Percentiles rank a stretch among this genome's conserved stretches.
Evolutionary conservation across 345 rosid species (phyloP).

Genomic region (Eucalyptus tenuipes): DNA sequence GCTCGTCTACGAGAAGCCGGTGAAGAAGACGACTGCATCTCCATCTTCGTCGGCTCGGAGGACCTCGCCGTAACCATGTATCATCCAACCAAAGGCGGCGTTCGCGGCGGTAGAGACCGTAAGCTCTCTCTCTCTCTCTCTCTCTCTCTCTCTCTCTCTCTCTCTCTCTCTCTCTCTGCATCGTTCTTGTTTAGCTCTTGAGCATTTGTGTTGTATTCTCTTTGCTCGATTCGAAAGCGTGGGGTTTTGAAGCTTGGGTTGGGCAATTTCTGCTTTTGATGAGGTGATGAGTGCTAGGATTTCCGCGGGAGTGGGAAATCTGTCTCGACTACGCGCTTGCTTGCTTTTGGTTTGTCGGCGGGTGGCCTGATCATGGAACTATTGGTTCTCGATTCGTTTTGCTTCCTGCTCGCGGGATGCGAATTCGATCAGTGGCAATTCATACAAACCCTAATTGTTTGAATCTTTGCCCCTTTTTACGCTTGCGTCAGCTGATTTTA

Average conservation of each 20-base stretch:
- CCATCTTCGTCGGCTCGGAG: neutral
- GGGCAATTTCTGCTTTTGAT: neutral
- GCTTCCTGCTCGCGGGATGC: neutral
- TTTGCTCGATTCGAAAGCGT: neutral
- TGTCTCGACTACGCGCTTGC: neutral
- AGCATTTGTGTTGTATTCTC: neutral
- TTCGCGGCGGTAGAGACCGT: conserved; percentile 99
- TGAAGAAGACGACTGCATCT: neutral
- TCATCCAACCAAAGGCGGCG: conserved; percentile 98
- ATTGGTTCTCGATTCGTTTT: neutral
- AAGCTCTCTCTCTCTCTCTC: conserved; percentile 9
- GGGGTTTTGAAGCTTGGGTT: neutral
- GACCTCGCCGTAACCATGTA: conserved; percentile 33
- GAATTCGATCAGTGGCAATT: neutral
- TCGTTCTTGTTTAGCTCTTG: neutral
- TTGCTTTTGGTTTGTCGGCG: neutral
- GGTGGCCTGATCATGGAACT: neutral
- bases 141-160: too few species aligned
- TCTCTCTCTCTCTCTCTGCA: too few species aligned
- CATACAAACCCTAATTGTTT: neutral
- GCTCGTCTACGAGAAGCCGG: neutral
- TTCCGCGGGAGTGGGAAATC: neutral
- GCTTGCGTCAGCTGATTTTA: neutral
- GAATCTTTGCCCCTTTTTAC: neutral
- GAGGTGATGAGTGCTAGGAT: neutral